A percentile compares a stretch with the other conserved stretches of the same genome.
Conservation (phyloP, 768 basidiomycete genomes). For the Lactarius psammicola region DNA sequence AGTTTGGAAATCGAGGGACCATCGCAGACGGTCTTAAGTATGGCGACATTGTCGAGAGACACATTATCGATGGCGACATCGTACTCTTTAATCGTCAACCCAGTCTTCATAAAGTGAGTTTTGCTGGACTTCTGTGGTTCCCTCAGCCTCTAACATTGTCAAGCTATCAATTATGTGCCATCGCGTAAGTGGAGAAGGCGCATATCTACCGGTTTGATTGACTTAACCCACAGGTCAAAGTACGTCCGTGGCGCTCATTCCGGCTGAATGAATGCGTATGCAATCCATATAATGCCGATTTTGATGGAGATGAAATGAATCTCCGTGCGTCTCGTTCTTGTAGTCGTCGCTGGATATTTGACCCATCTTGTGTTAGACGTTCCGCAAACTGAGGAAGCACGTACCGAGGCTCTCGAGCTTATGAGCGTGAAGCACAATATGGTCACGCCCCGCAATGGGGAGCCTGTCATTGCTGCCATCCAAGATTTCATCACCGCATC, state of each 20-base stretch:
- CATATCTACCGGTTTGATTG: constrained; percentile 15
- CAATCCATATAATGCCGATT: constrained; percentile 98
- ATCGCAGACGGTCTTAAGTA: constrained; percentile 80
- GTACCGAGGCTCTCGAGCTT: constrained; percentile 93
- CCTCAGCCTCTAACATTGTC: constrained; percentile 1
- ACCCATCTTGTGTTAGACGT: constrained; percentile 60
- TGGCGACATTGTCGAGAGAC: constrained; percentile 93
- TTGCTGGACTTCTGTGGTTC: constrained; percentile 10
- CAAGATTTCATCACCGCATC: constrained; percentile 99
- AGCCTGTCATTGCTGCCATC: constrained; percentile 98
- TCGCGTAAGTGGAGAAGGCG: constrained; percentile 50
- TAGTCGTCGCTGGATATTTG: constrained; percentile 1
- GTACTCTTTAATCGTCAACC: constrained; percentile 99
- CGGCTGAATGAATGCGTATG: constrained; percentile 98
- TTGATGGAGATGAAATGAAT: constrained; percentile 99
- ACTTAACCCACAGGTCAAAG: constrained; percentile 58
- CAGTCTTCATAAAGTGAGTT: constrained; percentile 84
- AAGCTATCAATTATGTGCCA: constrained; percentile 99
- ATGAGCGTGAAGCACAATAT: constrained; percentile 98
- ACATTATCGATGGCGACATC: constrained; percentile 92
- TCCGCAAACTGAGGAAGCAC: constrained; percentile 97
- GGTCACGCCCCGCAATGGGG: constrained; percentile 96
- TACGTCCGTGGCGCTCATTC: constrained; percentile 97
- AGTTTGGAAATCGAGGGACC: constrained; percentile 76
- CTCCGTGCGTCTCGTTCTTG: constrained; percentile 60